Conservation (phyloP, 2,329 filamentous ascomycete species). For the Epicoccum nigrum region DNA sequence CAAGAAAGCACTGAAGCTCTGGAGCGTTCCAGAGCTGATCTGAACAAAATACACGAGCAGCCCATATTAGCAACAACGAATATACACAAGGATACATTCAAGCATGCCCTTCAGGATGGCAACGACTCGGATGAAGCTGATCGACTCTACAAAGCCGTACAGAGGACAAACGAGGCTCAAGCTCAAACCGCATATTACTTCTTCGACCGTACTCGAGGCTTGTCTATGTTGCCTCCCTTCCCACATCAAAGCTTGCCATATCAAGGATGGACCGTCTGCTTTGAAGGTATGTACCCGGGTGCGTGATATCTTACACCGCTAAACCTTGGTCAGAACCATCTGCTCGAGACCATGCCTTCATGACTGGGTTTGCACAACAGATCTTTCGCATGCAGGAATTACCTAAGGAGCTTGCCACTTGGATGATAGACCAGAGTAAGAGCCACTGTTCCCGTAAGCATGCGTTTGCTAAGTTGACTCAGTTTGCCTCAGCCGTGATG, state of each 20-base stretch:
- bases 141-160: conserved; percentile 63
- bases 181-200: conserved; percentile 63
- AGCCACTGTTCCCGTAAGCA: neutral
- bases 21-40: conserved; percentile 24
- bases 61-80: conserved; percentile 4
- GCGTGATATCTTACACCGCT: conserved; percentile 3
- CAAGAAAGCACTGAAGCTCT: conserved; percentile 15
- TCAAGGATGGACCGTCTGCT: conserved; percentile 40
- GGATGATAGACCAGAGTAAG: conserved; percentile 51
- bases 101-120: conserved; percentile 63
- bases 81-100: conserved; percentile 36
- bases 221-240: conserved; percentile 13
- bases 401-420: conserved; percentile 48
- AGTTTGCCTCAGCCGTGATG: conserved; percentile 41
- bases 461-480: conserved; percentile 18
- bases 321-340: conserved; percentile 23
- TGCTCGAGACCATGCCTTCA: conserved; percentile 49
- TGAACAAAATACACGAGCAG: conserved; percentile 30
- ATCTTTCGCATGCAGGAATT: conserved; percentile 47
- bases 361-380: conserved; percentile 50
- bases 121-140: conserved; percentile 69
- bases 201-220: conserved; percentile 43
- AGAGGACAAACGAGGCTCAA: conserved; percentile 65
- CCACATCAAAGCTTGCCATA: conserved; percentile 34
- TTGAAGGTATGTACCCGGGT: conserved; percentile 33